These are phyloP conservation scores for Monosporascus cannonballus DNA, from an alignment of 2,329 filamentous ascomycete genomes.

Conservation along the genomic window DNA sequence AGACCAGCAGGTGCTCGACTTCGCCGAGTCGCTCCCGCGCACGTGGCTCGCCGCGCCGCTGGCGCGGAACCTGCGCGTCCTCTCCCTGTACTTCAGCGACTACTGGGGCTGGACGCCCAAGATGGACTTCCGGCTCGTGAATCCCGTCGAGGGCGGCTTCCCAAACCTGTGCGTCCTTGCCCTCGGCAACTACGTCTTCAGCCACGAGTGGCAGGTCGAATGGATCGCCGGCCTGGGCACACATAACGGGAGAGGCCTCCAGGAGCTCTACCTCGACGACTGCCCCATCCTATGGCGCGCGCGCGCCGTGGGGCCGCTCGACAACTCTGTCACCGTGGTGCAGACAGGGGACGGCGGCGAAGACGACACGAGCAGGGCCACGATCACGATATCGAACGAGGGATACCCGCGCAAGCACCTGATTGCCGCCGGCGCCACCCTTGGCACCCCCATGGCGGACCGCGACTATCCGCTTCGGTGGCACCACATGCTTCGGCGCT, in stretches of 20 bases:
- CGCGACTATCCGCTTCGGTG: too few relatives aligned
- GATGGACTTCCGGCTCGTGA: conserved; percentile 26
- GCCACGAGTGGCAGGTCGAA: conserved; percentile 38
- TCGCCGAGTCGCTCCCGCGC: conserved; percentile 12
- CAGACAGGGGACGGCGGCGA: neutral
- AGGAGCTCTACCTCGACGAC: conserved; percentile 36
- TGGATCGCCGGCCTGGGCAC: conserved; percentile 35
- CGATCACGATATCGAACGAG: neutral
- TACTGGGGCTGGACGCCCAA: conserved; percentile 36
- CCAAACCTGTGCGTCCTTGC: conserved; percentile 32
- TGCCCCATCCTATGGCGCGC: conserved; percentile 29
- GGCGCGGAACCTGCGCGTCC: conserved; percentile 21
- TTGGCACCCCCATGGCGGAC: too few relatives aligned
- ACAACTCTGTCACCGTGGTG: neutral
- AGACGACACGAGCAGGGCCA: too few relatives aligned
- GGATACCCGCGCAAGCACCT: conserved; percentile 1
- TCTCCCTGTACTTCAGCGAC: conserved; percentile 31
- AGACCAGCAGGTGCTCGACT: conserved; percentile 8
- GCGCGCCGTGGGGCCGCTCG: neutral
- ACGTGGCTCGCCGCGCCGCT: conserved; percentile 17
- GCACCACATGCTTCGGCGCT: too few relatives aligned
- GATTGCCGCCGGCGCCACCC: too few relatives aligned
- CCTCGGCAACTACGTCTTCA: conserved; percentile 35
- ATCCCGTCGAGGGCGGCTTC: conserved; percentile 18
- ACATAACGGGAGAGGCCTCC: conserved; percentile 19